A percentile compares a stretch with the other conserved stretches of the same genome.
Evolutionary conservation across 805 yeast species (phyloP).

Genomic region (Brettanomyces naardenensis): DNA sequence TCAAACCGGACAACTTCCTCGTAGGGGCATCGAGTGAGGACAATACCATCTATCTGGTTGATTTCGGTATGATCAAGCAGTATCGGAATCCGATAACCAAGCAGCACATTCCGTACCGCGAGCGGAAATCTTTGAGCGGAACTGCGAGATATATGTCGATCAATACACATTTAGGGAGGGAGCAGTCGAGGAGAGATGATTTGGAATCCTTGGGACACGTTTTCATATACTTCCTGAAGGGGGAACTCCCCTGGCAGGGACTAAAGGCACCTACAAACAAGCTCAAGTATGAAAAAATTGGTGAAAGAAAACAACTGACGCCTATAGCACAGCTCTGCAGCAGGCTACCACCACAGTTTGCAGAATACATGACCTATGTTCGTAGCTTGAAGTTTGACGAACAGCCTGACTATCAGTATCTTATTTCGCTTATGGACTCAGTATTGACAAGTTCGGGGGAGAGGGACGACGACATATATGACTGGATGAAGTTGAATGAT

Average conservation of each 20-base stretch:
- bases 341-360: conserved; percentile 66
- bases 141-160: conserved; percentile 86
- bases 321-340: conserved; percentile 54
- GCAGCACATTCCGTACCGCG: conserved; percentile 77
- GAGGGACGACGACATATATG: conserved; percentile 60
- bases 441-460: conserved; percentile 52
- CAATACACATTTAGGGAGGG: conserved; percentile 81
- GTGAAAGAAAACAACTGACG: conserved; percentile 69
- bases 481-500: conserved; percentile 74
- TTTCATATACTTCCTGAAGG: conserved; percentile 68
- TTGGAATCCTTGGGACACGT: conserved; percentile 78
- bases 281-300: conserved; percentile 75
- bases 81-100: conserved; percentile 74
- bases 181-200: conserved; percentile 78
- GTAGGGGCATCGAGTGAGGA: conserved; percentile 51
- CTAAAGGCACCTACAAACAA: conserved; percentile 81
- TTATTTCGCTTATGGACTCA: conserved; percentile 52
- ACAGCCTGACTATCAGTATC: conserved; percentile 68
- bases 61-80: conserved; percentile 84
- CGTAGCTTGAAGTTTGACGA: conserved; percentile 68
- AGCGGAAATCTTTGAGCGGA: conserved; percentile 71
- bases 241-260: conserved; percentile 88
- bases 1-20: conserved; percentile 76
- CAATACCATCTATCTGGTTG: conserved; percentile 66
- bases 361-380: conserved; percentile 62